Evolutionary conservation across 176 grass and related monocot species (phyloP).

Genomic region (Thalia dealbata): DNA sequence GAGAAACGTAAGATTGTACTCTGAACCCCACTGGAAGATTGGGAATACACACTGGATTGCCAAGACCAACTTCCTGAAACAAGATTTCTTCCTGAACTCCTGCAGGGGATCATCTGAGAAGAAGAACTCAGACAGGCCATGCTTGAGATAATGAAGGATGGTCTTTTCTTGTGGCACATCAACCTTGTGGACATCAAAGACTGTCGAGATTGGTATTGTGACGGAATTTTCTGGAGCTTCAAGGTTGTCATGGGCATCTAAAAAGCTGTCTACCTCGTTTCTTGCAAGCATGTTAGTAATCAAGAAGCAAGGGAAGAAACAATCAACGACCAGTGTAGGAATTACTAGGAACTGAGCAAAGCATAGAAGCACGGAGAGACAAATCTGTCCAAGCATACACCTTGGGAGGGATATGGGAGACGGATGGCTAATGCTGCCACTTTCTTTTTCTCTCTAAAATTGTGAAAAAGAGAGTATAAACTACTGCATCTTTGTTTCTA

Average conservation of each 20-base stretch:
- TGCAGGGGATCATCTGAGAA: slow-evolving; percentile 92
- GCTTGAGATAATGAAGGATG: slow-evolving; percentile 36
- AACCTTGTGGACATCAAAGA: slow-evolving; percentile 61
- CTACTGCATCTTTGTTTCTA: neutral
- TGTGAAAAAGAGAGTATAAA: no score
- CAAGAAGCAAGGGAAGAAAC: neutral
- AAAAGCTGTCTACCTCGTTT: slow-evolving; percentile 47
- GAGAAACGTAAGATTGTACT: slow-evolving; percentile 64
- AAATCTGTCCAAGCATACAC: neutral
- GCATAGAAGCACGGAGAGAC: neutral
- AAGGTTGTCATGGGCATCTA: slow-evolving; percentile 26
- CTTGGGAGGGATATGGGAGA: neutral
- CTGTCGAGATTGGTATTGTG: neutral
- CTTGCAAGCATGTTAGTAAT: slow-evolving; percentile 18
- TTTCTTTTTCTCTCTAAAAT: neutral
- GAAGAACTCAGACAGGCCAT: slow-evolving; percentile 67
- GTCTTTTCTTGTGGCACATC: slow-evolving; percentile 46
- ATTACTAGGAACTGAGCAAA: neutral
- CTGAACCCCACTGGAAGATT: slow-evolving; percentile 82
- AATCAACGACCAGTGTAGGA: neutral
- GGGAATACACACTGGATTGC: slow-evolving; percentile 87
- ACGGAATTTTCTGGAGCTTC: slow-evolving; percentile 9
- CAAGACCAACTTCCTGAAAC: slow-evolving; percentile 40
- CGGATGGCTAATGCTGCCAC: no score
- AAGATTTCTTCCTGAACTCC: slow-evolving; percentile 83